Conservation (phyloP, 2,329 filamentous ascomycete genomes). For the Zymoseptoria brevis region DNA sequence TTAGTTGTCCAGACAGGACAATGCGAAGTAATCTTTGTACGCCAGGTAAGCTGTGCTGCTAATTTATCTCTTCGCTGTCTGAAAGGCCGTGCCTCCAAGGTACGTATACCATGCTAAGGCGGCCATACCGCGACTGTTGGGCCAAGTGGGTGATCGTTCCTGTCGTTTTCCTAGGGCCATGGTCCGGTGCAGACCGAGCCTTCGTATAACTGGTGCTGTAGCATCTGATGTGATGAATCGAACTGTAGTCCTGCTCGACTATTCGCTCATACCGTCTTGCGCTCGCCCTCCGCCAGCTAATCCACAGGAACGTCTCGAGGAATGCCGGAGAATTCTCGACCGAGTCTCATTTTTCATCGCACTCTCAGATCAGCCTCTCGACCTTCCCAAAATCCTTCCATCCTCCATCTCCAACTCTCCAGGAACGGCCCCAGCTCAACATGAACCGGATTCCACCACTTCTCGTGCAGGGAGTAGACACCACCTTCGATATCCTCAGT, state of each 20-base stretch:
- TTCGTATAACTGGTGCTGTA: background rate
- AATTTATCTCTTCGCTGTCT: background rate
- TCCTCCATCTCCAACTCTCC: slow-evolving; percentile 27
- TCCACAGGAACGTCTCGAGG: too few species aligned
- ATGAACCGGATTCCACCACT: slow-evolving; percentile 33
- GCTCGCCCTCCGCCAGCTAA: background rate
- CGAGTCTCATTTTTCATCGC: too few species aligned
- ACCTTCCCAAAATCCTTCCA: slow-evolving; percentile 32
- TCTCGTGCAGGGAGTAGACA: slow-evolving; percentile 32
- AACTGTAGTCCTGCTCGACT: background rate
- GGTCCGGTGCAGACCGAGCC: background rate
- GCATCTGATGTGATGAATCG: background rate
- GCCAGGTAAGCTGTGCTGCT: background rate
- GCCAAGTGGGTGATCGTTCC: background rate
- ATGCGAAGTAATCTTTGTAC: too few species aligned
- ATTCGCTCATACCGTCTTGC: background rate
- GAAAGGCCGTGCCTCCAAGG: too few species aligned
- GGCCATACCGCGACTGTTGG: too few species aligned
- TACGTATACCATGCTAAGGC: too few species aligned
- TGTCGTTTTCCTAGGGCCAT: background rate
- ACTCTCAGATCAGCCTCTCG: slow-evolving; percentile 14
- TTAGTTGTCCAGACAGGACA: background rate
- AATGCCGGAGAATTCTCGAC: too few species aligned
- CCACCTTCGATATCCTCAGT: slow-evolving; percentile 32
- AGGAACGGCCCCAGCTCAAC: slow-evolving; percentile 28